Evolutionary conservation across 208 protist species (phyloP), one percentile per base, ranked within the genome.

Genomic region (Acanthamoeba rhysodes): DNA sequence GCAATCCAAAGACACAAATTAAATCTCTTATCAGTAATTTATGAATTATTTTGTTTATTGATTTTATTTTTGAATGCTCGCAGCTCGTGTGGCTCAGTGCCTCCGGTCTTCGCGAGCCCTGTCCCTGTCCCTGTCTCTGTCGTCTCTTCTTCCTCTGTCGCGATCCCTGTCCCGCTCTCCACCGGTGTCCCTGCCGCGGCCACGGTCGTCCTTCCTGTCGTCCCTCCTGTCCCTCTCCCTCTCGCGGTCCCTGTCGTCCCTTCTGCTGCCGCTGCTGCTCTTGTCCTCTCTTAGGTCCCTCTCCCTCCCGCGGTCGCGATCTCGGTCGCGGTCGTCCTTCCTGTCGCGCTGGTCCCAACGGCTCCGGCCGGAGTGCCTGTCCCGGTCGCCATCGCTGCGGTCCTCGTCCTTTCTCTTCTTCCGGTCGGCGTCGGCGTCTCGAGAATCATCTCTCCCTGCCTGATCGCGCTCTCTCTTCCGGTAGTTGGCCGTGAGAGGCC

Each of bases 71-170:
- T 4, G 37, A 41, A 9, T 1, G 20, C 24, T 9, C 59, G 29
- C 24, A 0, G 4, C 20, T 22, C 2, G n/a, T 16, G 41, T 0
- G 48, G 41, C 22, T 53, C 41, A 85, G 34, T 68, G 84, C 84
- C n/a, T 34, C 24, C n/a, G 18, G 10, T 68, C 84, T 22, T 66
- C 14, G 50, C 82, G 41, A 1, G 18, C 29, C 9, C 82, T 32
- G 37, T 90, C 82, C n/a, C 82, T 32, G 37, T 90, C 82, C n/a
- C 87, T 55, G 29, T 59, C 48, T 22, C 55, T 37, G 32, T 68
- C 87, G 27, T 41, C 27, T 55, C 34, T 50, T 12, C 62, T 66
- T 18, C 66, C 32, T 20, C 45, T 16, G 62, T 74, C 37, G 27
- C 45, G 87, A 18, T 93, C 27, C 27, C 59, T 16, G 27, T 41